Base-by-base conservation (phyloP, 768 basidiomycete species). In the Russula earlei region DNA sequence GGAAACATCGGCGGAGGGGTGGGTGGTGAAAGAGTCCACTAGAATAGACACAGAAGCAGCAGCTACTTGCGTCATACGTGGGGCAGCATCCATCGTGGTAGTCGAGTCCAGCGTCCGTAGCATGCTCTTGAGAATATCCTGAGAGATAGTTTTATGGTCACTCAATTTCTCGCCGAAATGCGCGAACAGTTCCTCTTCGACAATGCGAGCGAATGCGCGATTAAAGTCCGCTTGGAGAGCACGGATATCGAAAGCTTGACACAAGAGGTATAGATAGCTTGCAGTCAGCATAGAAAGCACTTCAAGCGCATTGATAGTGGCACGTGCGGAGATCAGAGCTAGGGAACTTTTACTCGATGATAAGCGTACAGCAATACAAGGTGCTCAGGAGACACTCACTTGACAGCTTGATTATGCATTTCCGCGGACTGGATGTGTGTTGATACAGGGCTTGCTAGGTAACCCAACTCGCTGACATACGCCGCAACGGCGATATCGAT, bases 351-450 rank as follows among this genome's bases (percentile, higher is more conserved):
- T 60, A 40, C 41, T 61, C 49, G 42, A 59, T 65, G 19, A 56
- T 10, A 60, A 9, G 36, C 19, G 33, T 17, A 9, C 6, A 37
- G 12, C 19, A 29, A 25, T 12, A 42, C 7, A 31, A 41, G n/a
- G 48, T 11, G 15, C 20, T 27, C 34, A 38, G 4, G 10, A 5
- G 24, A 43, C 40, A 73, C 85, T 58, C 60, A 89, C 87, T 93
- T 93, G 69, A 93, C 80, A 42, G 91, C 86, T 68, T 93, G 91
- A 63, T 93, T 93, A 66, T 91, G 87, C 86, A 91, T 89, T 71
- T 93, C 90, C 1, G 90, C 90, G 2, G 84, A 85, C 64, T 92
- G 88, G 47, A 90, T 81, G 62, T 87, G 84, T 0, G 87, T 88
- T 3, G 85, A 85, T 11, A 92, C 89, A 0, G 91, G 89, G 71